A percentile compares a stretch with the other conserved stretches of the same genome.
Conservation (phyloP, 768 basidiomycete genomes). For the Rhodotorula babjevae region DNA sequence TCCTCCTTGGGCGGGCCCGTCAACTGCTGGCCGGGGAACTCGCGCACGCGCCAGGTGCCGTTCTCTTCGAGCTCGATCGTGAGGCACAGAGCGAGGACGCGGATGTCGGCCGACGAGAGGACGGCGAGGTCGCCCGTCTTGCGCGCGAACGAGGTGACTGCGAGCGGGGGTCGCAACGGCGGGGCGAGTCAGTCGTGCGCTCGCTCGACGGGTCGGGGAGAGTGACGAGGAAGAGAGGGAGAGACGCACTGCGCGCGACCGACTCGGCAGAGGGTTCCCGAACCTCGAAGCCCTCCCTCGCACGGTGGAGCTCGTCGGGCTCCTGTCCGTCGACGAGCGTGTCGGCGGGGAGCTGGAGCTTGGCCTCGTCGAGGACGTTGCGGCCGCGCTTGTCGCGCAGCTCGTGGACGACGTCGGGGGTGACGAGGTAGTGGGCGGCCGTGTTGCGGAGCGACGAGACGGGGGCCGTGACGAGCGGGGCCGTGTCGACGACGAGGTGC, state of each 20-base stretch:
- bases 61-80: slow-evolving; percentile 59
- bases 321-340: slow-evolving; percentile 1
- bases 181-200: too few relatives aligned
- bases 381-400: slow-evolving; percentile 80
- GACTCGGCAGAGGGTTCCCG: slow-evolving; percentile 50
- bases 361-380: slow-evolving; percentile 66
- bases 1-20: slow-evolving; percentile 46
- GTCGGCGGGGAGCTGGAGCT: slow-evolving; percentile 56
- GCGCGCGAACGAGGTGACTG: slow-evolving; percentile 86
- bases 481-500: slow-evolving; percentile 45
- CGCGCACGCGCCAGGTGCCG: slow-evolving; percentile 44
- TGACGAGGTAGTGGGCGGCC: slow-evolving; percentile 76
- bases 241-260: slow-evolving; percentile 54
- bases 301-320: slow-evolving; percentile 6
- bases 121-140: slow-evolving; percentile 94
- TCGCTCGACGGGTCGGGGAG: too few relatives aligned
- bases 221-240: not conserved
- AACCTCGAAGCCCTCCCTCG: slow-evolving; percentile 41
- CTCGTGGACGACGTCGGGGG: slow-evolving; percentile 84
- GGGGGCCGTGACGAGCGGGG: slow-evolving; percentile 30
- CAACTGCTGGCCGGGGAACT: slow-evolving; percentile 43
- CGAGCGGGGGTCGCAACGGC: slow-evolving; percentile 4
- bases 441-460: slow-evolving; percentile 71
- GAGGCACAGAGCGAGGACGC: slow-evolving; percentile 82
- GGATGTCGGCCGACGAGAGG: slow-evolving; percentile 82